A percentile compares a stretch with the other conserved stretches of the same genome.
Conservation (phyloP, 495 filamentous ascomycete species). For the Penicillium simplicissimum region DNA sequence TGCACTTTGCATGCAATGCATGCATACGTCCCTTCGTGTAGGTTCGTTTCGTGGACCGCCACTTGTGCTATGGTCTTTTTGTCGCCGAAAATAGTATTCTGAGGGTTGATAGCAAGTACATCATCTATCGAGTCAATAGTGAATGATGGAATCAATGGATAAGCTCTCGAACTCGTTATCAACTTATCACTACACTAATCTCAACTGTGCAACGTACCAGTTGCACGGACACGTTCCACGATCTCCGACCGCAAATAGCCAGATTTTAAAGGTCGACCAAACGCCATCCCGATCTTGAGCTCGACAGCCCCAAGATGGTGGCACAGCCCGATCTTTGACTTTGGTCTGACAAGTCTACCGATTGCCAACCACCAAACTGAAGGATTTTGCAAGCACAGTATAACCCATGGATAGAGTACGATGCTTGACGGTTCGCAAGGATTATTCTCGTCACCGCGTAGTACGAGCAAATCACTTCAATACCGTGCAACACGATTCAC, state of each 20-base stretch:
- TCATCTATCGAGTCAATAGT: neutral
- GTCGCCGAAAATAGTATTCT: too few relatives aligned
- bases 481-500: neutral
- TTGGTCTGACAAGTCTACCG: too few relatives aligned
- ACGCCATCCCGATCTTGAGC: neutral
- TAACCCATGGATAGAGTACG: neutral
- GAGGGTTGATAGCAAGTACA: too few relatives aligned
- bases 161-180: neutral
- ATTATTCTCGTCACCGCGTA: neutral
- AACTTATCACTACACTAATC: neutral
- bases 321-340: too few relatives aligned
- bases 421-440: neutral
- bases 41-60: slow-evolving; percentile 2
- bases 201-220: neutral
- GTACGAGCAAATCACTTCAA: neutral
- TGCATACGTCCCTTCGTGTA: neutral
- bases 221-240: neutral
- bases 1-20: too few relatives aligned
- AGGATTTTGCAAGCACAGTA: too few relatives aligned
- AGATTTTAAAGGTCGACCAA: neutral
- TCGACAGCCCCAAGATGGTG: too few relatives aligned
- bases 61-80: neutral
- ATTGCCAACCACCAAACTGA: too few relatives aligned
- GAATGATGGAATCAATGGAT: neutral
- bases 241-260: neutral